Evolutionary conservation across 768 basidiomycete genomes (phyloP).

Genomic region (Termitomyces sp.): DNA sequence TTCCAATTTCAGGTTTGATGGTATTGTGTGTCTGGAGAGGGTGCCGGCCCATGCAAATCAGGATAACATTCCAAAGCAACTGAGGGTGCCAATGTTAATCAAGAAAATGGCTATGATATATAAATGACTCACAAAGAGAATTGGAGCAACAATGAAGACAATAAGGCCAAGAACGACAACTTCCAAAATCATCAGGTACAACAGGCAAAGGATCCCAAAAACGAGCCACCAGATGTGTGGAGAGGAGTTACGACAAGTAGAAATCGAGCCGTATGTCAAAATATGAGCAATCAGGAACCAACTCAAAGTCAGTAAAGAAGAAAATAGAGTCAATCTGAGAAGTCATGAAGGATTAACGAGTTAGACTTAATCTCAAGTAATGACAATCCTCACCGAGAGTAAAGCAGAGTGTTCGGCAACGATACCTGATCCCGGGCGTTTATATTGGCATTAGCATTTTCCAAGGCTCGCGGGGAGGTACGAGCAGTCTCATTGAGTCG

Average conservation of each 20-base stretch:
- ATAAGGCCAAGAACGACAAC: slow-evolving; percentile 70
- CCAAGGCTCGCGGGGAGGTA: background rate
- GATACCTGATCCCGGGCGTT: slow-evolving; percentile 1
- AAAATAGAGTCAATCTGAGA: slow-evolving; percentile 53
- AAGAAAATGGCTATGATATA: background rate
- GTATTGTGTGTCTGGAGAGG: slow-evolving; percentile 68
- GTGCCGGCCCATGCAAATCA: slow-evolving; percentile 76
- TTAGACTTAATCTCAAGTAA: slow-evolving; percentile 15
- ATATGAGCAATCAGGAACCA: slow-evolving; percentile 85
- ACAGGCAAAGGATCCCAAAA: slow-evolving; percentile 73
- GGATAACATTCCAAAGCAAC: slow-evolving; percentile 74
- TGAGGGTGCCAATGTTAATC: slow-evolving; percentile 16
- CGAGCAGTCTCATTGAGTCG: background rate
- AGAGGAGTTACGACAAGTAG: slow-evolving; percentile 64
- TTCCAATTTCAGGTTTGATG: slow-evolving; percentile 76
- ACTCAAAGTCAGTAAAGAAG: slow-evolving; percentile 64
- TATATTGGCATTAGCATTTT: background rate
- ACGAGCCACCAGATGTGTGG: slow-evolving; percentile 87
- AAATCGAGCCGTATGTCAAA: slow-evolving; percentile 68
- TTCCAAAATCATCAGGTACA: slow-evolving; percentile 68
- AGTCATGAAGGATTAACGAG: background rate
- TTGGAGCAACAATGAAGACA: slow-evolving; percentile 73
- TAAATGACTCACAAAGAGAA: slow-evolving; percentile 60
- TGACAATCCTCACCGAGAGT: slow-evolving; percentile 32
- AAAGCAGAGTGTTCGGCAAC: slow-evolving; percentile 20